phyloP scores from a whole-genome alignment of 2,329 filamentous ascomycete genomes.

The Alternaria viburni region DNA sequence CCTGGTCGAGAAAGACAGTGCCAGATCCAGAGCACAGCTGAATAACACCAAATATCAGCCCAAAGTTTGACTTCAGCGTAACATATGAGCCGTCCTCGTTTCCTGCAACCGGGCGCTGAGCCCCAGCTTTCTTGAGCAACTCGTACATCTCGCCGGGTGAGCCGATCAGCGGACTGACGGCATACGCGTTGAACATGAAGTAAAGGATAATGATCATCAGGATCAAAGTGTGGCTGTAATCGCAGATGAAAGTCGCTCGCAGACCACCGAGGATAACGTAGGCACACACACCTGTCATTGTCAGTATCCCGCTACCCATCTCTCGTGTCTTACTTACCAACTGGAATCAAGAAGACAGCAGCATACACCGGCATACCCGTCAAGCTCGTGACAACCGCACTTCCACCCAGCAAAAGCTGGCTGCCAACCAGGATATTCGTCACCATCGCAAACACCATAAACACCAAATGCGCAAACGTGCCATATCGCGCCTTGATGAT shows the following conservation, averaged over 20 bases:
- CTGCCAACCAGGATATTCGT: constrained; percentile 54
- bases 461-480: constrained; percentile 46
- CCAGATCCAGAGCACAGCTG: constrained; percentile 49
- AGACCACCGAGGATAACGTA: constrained; percentile 47
- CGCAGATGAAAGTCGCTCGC: constrained; percentile 52
- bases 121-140: constrained; percentile 46
- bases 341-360: constrained; percentile 53
- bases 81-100: constrained; percentile 52
- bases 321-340: constrained; percentile 29
- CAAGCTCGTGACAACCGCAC: constrained; percentile 52
- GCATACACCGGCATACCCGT: constrained; percentile 54
- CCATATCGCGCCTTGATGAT: constrained; percentile 52
- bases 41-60: constrained; percentile 54
- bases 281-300: constrained; percentile 38
- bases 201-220: constrained; percentile 54
- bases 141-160: constrained; percentile 50
- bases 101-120: constrained; percentile 45
- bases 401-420: constrained; percentile 52
- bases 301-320: constrained; percentile 5
- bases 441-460: constrained; percentile 51
- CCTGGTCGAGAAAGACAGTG: constrained; percentile 53
- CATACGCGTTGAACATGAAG: constrained; percentile 53
- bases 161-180: constrained; percentile 48
- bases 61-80: constrained; percentile 51
- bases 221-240: constrained; percentile 50